phyloP scores from a whole-genome alignment of 2,329 filamentous ascomycete genomes.

The Dothistroma septosporum region DNA sequence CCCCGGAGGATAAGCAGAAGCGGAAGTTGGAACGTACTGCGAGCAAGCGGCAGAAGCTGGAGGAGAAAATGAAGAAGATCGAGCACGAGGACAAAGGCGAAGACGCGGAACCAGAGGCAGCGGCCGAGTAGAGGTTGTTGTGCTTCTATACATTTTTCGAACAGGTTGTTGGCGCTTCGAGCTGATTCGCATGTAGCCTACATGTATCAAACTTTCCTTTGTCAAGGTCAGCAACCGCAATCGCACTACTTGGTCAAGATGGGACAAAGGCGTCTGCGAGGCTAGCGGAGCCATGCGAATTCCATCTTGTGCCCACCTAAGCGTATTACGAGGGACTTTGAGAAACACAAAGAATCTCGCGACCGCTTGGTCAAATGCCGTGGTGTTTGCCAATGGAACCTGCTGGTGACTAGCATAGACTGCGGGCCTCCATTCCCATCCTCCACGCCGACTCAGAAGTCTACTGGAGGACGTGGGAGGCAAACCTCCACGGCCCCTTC shows the following conservation, averaged over 20 bases:
- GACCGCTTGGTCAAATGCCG: not conserved
- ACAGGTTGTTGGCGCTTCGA: not conserved
- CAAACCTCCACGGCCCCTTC: conserved; percentile 48
- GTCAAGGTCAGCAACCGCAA: not conserved
- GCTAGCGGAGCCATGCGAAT: not conserved
- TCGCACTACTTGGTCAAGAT: not conserved
- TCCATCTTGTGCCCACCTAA: not conserved
- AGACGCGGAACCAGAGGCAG: not conserved
- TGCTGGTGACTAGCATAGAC: no score
- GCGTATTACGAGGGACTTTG: not conserved
- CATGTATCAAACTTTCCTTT: not conserved
- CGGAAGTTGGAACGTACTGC: conserved; percentile 2
- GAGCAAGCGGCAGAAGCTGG: conserved; percentile 4
- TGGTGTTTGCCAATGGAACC: not conserved
- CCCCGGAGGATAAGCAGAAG: conserved; percentile 5
- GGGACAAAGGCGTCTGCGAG: not conserved
- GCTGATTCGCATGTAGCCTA: not conserved
- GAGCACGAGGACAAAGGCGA: conserved; percentile 2
- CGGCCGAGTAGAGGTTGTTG: not conserved
- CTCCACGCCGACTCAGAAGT: conserved; percentile 33
- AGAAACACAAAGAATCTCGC: not conserved
- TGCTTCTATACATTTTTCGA: not conserved
- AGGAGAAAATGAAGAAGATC: conserved; percentile 7
- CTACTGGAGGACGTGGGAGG: conserved; percentile 43
- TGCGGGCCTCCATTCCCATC: conserved; percentile 3